phyloP scores from a whole-genome alignment of 1,284 basidiomycete genomes.

The Anthracocystis panici-leucophaei region DNA sequence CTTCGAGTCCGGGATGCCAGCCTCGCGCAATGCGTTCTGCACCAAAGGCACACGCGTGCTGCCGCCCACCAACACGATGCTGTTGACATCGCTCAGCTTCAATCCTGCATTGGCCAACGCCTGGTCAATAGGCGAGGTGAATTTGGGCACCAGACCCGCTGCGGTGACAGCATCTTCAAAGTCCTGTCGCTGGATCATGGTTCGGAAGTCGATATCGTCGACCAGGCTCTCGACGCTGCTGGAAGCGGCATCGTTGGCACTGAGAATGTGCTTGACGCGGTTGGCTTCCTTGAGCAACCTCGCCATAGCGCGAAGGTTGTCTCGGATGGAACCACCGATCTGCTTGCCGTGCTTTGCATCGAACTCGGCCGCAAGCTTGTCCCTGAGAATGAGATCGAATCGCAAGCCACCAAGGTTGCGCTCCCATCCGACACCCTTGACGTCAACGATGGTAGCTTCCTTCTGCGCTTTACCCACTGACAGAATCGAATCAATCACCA shows the following conservation, averaged over 20 bases:
- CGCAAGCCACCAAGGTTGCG: slow-evolving; percentile 82
- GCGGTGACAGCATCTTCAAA: slow-evolving; percentile 76
- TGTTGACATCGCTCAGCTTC: slow-evolving; percentile 80
- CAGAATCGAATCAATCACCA: slow-evolving; percentile 63
- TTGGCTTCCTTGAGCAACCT: slow-evolving; percentile 93
- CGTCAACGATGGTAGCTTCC: slow-evolving; percentile 80
- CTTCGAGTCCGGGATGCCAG: slow-evolving; percentile 64
- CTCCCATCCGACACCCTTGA: slow-evolving; percentile 84
- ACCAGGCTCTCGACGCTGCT: slow-evolving; percentile 86
- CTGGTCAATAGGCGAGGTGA: slow-evolving; percentile 74
- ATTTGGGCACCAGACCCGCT: slow-evolving; percentile 45
- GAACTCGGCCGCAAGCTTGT: slow-evolving; percentile 83
- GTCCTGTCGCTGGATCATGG: slow-evolving; percentile 79
- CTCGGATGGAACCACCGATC: slow-evolving; percentile 54
- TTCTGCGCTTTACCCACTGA: slow-evolving; percentile 73
- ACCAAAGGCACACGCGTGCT: slow-evolving; percentile 91
- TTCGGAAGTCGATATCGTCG: slow-evolving; percentile 89
- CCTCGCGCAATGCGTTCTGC: slow-evolving; percentile 74
- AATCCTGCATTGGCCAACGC: slow-evolving; percentile 80
- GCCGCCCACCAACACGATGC: slow-evolving; percentile 91
- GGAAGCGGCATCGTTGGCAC: slow-evolving; percentile 86
- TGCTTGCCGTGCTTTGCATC: slow-evolving; percentile 74
- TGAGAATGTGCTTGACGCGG: slow-evolving; percentile 90
- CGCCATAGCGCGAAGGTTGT: slow-evolving; percentile 86
- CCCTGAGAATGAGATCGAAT: slow-evolving; percentile 84